Base-by-base conservation (phyloP, 805 yeast species). In the Saturnispora halmiae region DNA sequence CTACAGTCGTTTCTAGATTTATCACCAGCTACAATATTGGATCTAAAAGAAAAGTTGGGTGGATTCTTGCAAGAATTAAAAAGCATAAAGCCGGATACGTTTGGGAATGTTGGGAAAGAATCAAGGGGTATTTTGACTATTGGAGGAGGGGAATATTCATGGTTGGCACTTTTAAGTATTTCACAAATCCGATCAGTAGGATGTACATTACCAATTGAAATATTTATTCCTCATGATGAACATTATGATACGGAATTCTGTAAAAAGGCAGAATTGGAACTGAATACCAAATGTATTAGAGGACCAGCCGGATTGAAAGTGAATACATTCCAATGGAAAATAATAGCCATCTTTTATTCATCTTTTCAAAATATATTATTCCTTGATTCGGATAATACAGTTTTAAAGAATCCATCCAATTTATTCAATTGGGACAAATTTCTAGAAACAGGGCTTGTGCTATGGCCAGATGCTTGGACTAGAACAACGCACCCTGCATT, bases 391-490 rank as follows among this genome's bases (percentile, higher is more conserved):
- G 79, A 73, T 51, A 66, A 72, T 49, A 64, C 69, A 50, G 75
- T 72, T 3, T 55, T 66, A 13, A 51, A 46, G 30, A 59, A 63
- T 50, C 58, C 68, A 14, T 75, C 73, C 39, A 59, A 60, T 38
- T 60, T 79, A 31, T 72, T 78, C 40, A 54, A 56, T 2, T 66
- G 73, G 26, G 54, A 62, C 10, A 59, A 65, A 6, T 77, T 61
- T 58, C 49, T 54, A 34, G 57, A 67, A 8, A 58, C 59, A 14
- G 70, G 73, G 0, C 52, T 78, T 40, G 61, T 77, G 8, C 44
- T 76, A 7, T 78, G 85, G 84, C 85, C 85, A 3, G 84, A 78
- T 57, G 72, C 73, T 27, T 78, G 85, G 85, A 67, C 78, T 2
- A 64, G 85, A 55, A 75, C 83, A 4, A 77, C 83, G 7, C 67